phyloP scores from a whole-genome alignment of 2,329 filamentous ascomycete genomes.

The Teratosphaeria epicoccoides region DNA sequence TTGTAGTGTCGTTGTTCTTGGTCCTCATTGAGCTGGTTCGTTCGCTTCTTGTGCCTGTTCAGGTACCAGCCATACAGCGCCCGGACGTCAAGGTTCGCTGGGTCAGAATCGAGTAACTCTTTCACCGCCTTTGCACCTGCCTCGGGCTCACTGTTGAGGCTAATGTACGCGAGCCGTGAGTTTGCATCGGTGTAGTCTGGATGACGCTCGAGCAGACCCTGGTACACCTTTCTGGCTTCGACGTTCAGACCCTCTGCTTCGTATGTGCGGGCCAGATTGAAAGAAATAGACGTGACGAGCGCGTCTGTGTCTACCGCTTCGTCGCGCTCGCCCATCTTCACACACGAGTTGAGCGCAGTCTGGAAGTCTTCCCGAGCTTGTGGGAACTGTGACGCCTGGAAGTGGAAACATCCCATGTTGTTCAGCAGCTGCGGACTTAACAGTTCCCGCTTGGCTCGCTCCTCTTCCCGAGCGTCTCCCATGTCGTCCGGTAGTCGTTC shows the following conservation, averaged over 20 bases:
- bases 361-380: conserved; percentile 81
- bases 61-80: conserved; percentile 93
- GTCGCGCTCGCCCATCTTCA: conserved; percentile 67
- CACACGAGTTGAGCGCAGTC: conserved; percentile 77
- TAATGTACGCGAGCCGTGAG: conserved; percentile 81
- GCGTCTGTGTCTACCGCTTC: conserved; percentile 75
- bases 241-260: conserved; percentile 73
- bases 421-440: conserved; percentile 86
- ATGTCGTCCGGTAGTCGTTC: conserved; percentile 36
- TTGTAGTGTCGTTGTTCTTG: conserved; percentile 91
- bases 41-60: conserved; percentile 75
- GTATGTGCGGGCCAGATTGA: conserved; percentile 88
- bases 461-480: conserved; percentile 24
- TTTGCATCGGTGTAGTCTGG: conserved; percentile 83
- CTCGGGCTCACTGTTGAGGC: conserved; percentile 65
- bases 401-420: conserved; percentile 95
- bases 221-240: conserved; percentile 79
- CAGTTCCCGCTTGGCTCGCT: conserved; percentile 56
- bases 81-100: conserved; percentile 79
- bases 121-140: conserved; percentile 79
- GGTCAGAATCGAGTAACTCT: conserved; percentile 74
- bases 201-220: conserved; percentile 73
- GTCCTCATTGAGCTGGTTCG: conserved; percentile 73
- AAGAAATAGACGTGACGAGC: conserved; percentile 89
- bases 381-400: conserved; percentile 71